These are phyloP conservation scores for Discostella stelligera DNA, from an alignment of 352 stramenopile species.

Conservation along the genomic window DNA sequence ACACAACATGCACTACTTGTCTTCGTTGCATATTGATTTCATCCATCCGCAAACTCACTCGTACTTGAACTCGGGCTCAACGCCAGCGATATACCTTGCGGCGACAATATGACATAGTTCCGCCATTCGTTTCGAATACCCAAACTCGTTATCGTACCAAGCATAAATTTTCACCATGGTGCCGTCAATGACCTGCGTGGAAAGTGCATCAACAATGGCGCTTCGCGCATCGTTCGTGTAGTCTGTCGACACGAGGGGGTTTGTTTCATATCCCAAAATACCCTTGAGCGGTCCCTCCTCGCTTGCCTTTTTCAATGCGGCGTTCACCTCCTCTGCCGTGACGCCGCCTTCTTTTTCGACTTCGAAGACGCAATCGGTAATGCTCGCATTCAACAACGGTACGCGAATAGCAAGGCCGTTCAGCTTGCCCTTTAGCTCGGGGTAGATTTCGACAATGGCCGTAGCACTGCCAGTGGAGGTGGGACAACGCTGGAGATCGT, in stretches of 20 bases:
- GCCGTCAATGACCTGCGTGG: conserved; percentile 83
- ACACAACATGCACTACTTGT: too few species aligned
- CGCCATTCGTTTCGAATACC: conserved; percentile 85
- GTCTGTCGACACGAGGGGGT: conserved; percentile 79
- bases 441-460: conserved; percentile 85
- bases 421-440: conserved; percentile 84
- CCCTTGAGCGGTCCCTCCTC: conserved; percentile 77
- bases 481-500: conserved; percentile 81
- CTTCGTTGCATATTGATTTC: not conserved
- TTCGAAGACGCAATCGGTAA: conserved; percentile 85
- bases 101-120: conserved; percentile 76
- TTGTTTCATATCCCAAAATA: conserved; percentile 82
- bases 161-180: conserved; percentile 85
- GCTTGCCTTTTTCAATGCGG: conserved; percentile 71
- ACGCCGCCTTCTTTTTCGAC: conserved; percentile 63
- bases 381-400: conserved; percentile 79
- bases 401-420: conserved; percentile 84
- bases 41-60: conserved; percentile 43
- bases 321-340: conserved; percentile 80
- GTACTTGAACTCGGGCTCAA: conserved; percentile 72
- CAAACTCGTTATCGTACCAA: conserved; percentile 85
- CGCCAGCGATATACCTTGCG: conserved; percentile 70
- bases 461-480: conserved; percentile 83
- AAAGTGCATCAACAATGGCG: conserved; percentile 81
- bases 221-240: conserved; percentile 82